Evolutionary conservation across 2,329 filamentous ascomycete genomes (phyloP).

Genomic region (Penicillium sp.): DNA sequence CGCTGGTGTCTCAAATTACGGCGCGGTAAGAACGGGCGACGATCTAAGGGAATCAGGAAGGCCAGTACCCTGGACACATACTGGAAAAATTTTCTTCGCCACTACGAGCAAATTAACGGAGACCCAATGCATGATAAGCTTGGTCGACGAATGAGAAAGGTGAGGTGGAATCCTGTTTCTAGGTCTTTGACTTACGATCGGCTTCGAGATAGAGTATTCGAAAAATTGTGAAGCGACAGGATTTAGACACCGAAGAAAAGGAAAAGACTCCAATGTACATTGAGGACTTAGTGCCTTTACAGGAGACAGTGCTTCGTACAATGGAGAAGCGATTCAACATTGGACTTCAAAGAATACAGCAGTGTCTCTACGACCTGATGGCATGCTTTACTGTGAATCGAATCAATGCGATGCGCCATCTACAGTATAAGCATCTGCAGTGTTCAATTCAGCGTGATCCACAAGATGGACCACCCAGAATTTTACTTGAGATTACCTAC

Average conservation of each 20-base stretch:
- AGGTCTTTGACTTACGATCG: neutral
- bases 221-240: neutral
- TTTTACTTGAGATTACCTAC: neutral
- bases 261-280: neutral
- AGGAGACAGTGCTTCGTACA: neutral
- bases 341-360: too few relatives aligned
- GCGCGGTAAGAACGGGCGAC: neutral
- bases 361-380: neutral
- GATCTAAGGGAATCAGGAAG: neutral
- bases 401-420: neutral
- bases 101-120: neutral
- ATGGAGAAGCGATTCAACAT: slow-evolving; percentile 1
- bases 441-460: neutral
- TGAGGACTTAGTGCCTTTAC: neutral
- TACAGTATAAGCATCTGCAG: neutral
- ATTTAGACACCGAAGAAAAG: neutral
- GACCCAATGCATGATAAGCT: neutral
- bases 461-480: neutral
- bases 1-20: neutral
- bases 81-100: neutral
- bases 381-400: neutral
- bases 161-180: neutral
- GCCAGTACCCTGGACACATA: neutral
- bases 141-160: neutral
- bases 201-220: neutral